Evolutionary conservation across 768 basidiomycete genomes (phyloP), one percentile per base, ranked within the genome.

Genomic region (Suillus spraguei): DNA sequence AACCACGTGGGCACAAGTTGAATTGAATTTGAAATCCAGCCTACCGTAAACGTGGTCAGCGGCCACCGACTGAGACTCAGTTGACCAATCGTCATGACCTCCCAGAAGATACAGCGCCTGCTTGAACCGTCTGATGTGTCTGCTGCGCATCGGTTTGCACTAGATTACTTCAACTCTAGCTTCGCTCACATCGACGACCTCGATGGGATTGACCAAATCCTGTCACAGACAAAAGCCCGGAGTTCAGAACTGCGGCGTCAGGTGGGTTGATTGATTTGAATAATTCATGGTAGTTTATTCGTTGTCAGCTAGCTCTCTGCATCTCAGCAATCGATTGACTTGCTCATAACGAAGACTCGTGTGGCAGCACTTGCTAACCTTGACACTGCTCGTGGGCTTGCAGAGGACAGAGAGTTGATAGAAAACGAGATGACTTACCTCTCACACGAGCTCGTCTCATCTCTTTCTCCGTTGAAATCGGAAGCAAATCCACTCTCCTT

Each of bases 351-450:
- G 4, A 73, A 82, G 47, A 84, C 88, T 4, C 83, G 83, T 46
- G 66, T 74, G 13, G 72, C 78, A 24, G 82, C 85, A 2, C 72
- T 83, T 60, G 71, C 75, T 28, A 80, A 88, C 39, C 77, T 92
- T 41, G 79, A 82, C 59, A 82, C 85, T 10, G 91, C 91, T 0
- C 88, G 92, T 70, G 87, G 89, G 62, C 79, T 94, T 46, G 87
- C 92, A 1, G 80, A 91, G n/a, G 76, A 89, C 39, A 83, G 94
- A 32, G 91, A 94, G 75, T 85, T 84, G 2, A 78, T 96, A 22
- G 83, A 86, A 17, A 94, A 97, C 70, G 90, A 95, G 72, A 80
- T 96, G 13, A 79, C 87, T 14, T 84, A 84, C 63, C 77, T 97
- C 35, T 85, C 86, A 5, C 77, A 81, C 59, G 85, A 89, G 59